Percentiles rank a stretch among this genome's conserved stretches.
These are phyloP conservation scores for Pholiota microspora DNA, from an alignment of 768 basidiomycete genomes.

Conservation along the genomic window DNA sequence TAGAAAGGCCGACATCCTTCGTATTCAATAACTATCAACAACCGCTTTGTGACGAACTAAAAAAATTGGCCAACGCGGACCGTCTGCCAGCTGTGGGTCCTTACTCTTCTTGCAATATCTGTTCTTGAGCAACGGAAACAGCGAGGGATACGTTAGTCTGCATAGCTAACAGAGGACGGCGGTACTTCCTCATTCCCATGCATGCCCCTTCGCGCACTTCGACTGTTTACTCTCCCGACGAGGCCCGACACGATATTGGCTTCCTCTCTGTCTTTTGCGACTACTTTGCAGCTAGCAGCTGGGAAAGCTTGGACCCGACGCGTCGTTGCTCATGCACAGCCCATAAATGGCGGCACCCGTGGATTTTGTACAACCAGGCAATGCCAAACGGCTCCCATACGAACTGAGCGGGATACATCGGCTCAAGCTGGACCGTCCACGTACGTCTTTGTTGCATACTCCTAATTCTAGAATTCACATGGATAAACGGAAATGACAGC, in stretches of 20 bases:
- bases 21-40: background rate
- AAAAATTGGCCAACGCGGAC: background rate
- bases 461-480: background rate
- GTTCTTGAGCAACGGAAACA: background rate
- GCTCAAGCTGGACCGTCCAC: conserved; percentile 9
- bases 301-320: conserved; percentile 44
- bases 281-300: conserved; percentile 47
- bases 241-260: conserved; percentile 16
- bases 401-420: conserved; percentile 2
- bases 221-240: conserved; percentile 28
- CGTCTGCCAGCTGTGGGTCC: background rate
- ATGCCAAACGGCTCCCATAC: conserved; percentile 10
- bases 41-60: background rate
- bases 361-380: conserved; percentile 1
- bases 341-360: conserved; percentile 7
- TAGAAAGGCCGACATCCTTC: background rate
- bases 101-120: conserved; percentile 37
- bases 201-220: conserved; percentile 47
- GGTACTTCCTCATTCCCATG: conserved; percentile 33
- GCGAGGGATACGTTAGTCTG: background rate
- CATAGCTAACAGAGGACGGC: conserved; percentile 6
- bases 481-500: background rate
- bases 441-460: conserved; percentile 2
- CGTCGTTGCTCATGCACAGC: conserved; percentile 14
- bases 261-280: conserved; percentile 31